Base-by-base conservation (phyloP, 768 basidiomycete genomes). In the Tulasnella calospora region DNA sequence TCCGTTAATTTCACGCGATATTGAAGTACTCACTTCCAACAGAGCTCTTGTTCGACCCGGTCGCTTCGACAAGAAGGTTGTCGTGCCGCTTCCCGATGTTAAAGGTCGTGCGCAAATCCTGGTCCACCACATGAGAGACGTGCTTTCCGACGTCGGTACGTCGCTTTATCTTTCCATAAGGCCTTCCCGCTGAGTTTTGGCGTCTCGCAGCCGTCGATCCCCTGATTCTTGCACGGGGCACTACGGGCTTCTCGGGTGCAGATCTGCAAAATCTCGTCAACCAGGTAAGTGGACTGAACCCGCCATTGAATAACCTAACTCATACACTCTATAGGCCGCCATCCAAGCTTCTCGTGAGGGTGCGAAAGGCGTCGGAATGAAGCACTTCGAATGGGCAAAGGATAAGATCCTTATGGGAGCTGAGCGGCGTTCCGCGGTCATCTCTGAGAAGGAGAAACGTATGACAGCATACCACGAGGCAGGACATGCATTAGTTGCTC, bases 371-470 rank as follows among this genome's bases (percentile, higher is more conserved):
- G 95, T 99, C 8, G 85, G 85, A 33, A 84, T 93, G 79, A 90
- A 88, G 80, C 96, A 99, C 83, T 94, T 99, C 83, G 97, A 99
- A 86, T 99, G 98, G 98, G 98, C 98, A 17, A 98, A 94, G 93
- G 95, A 97, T 84, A 92, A 95, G 78, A 98, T 99, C 79, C 86
- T 98, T 80, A 96, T 99, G 96, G 98, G 98, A 61, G 94, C 94
- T 10, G 97, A 99, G 84, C 89, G 98, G 80, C 93, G 91, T 86
- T 96, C 93, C 78, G 91, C 92, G 57, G 96, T 91, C 83, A 93
- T 98, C 79, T 92, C 94, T 79, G 91, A 92, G 46, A 92, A 95
- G 84, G 91, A 89, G 44, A 97, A 96, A 84, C 86, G 92, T 77
- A 89, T 94, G 71, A 99, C 97, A 0, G 98, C 98, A 9, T 98